A percentile compares a stretch with the other conserved stretches of the same genome.
phyloP scores from a whole-genome alignment of 306 rosid genomes.

The Cotoneaster glaucophyllus region DNA sequence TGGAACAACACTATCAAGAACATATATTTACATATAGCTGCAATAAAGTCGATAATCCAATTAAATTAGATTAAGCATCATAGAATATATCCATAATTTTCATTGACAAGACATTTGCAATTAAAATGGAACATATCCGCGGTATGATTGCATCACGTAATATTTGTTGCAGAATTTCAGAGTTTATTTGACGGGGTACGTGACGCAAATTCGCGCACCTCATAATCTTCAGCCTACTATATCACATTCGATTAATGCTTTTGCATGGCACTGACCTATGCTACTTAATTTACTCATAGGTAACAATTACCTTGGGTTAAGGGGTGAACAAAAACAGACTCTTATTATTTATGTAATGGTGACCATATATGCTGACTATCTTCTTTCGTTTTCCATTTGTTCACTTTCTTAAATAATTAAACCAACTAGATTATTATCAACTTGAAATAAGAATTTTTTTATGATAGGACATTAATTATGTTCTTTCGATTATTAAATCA shows the following conservation, averaged over 20 bases:
- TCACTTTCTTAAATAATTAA: background rate
- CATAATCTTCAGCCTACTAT: slow-evolving; percentile 1
- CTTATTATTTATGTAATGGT: background rate
- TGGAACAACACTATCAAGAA: slow-evolving; percentile 15
- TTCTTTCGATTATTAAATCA: too few relatives aligned
- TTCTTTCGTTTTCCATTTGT: background rate
- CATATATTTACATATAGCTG: slow-evolving; percentile 5
- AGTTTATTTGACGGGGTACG: slow-evolving; percentile 15
- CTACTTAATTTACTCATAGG: background rate
- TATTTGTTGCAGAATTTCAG: slow-evolving; percentile 14
- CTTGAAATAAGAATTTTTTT: background rate
- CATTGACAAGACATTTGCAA: slow-evolving; percentile 2
- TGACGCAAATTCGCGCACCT: slow-evolving; percentile 6
- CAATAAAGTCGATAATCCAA: slow-evolving; percentile 19
- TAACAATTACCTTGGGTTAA: too few relatives aligned
- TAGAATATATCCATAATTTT: slow-evolving; percentile 41
- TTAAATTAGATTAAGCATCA: slow-evolving; percentile 8
- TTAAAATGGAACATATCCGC: background rate
- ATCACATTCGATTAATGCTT: background rate
- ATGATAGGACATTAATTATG: too few relatives aligned
- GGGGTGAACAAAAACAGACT: too few relatives aligned
- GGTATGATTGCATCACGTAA: slow-evolving; percentile 4
- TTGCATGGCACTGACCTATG: background rate
- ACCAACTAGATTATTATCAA: background rate
- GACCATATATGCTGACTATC: background rate